Base-by-base conservation (phyloP, 208 protist genomes). In the Balamuthia mandrillaris region DNA sequence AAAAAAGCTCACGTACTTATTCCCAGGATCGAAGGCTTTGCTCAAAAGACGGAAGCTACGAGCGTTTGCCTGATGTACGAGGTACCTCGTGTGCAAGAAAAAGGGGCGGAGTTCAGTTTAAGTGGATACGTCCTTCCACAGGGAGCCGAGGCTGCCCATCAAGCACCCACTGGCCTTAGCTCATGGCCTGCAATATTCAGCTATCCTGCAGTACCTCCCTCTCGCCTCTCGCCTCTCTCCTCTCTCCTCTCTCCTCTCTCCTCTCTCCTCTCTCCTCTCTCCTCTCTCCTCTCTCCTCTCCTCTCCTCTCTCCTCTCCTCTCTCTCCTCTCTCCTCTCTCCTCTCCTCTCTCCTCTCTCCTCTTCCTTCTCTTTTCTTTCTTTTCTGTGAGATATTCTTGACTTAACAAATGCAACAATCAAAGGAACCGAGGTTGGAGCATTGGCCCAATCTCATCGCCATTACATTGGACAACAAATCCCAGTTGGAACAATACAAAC, bases 361-460 rank as follows among this genome's bases (percentile, higher is more conserved):
- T n/a, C n/a, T n/a, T n/a, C n/a, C n/a, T n/a, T n/a, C n/a, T n/a
- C n/a, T n/a, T n/a, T n/a, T n/a, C n/a, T 12, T 44, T 31, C 1
- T 5, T 29, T 29, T 49, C 65, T 6, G 1, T 75, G 33, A 16
- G 37, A 33, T 31, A 4, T 16, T 68, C 27, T 2, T 7, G 6
- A 49, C 35, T 54, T 21, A 54, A 18, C 47, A 24, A 18, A 24
- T 54, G 6, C 18, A 70, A 45, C 5, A 12, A 2, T 14, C 3
- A 7, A n/a, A 75, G 66, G 66, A 75, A 45, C 66, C 66, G 21
- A 18, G 27, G 37, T 39, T 45, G 5, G 66, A 75, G 16, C 66
- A 75, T 45, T 75, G 66, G 66, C 66, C 66, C n/a, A 75, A 75
- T 16, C 42, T 75, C n/a, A 45, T 75, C 24, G 54, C 42, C n/a